A percentile compares a stretch with the other conserved stretches of the same genome.
phyloP scores from a whole-genome alignment of 805 yeast species.

The Starmerella vaccinii region DNA sequence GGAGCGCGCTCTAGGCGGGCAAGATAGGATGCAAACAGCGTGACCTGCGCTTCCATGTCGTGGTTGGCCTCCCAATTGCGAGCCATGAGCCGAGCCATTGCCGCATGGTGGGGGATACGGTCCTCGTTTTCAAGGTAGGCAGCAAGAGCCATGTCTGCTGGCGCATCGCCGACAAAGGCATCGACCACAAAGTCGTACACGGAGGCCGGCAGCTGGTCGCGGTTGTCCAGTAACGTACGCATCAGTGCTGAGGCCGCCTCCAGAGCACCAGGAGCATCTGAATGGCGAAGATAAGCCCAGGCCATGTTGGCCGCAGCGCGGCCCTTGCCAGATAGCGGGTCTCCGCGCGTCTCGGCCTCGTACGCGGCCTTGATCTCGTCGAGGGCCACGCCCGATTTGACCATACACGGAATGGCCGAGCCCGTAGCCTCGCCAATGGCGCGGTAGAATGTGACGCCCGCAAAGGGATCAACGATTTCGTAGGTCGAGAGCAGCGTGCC shows the following conservation, averaged over 20 bases:
- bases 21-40: slow-evolving; percentile 17
- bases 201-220: slow-evolving; percentile 3
- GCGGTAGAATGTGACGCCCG: slow-evolving; percentile 19
- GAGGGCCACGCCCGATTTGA: slow-evolving; percentile 18
- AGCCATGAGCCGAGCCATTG: slow-evolving; percentile 20
- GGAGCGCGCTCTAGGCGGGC: slow-evolving; percentile 10
- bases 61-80: slow-evolving; percentile 11
- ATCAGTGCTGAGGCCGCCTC: slow-evolving; percentile 14
- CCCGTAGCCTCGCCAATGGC: slow-evolving; percentile 9
- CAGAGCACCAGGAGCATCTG: slow-evolving; percentile 7
- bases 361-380: slow-evolving; percentile 13
- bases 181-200: slow-evolving; percentile 11
- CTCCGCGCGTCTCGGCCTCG: slow-evolving; percentile 6
- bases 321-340: slow-evolving; percentile 1
- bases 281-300: slow-evolving; percentile 15
- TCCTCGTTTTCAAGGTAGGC: slow-evolving; percentile 7
- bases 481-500: slow-evolving; percentile 18
- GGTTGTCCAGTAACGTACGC: neutral
- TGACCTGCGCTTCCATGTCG: slow-evolving; percentile 12
- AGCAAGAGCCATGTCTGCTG: slow-evolving; percentile 16
- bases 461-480: slow-evolving; percentile 21
- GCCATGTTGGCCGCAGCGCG: slow-evolving; percentile 18
- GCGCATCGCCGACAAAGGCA: slow-evolving; percentile 26
- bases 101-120: slow-evolving; percentile 20
- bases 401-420: slow-evolving; percentile 24